Evolutionary conservation across 768 basidiomycete genomes (phyloP), one percentile per base, ranked within the genome.

Genomic region (Paxillus ammoniavirescens): DNA sequence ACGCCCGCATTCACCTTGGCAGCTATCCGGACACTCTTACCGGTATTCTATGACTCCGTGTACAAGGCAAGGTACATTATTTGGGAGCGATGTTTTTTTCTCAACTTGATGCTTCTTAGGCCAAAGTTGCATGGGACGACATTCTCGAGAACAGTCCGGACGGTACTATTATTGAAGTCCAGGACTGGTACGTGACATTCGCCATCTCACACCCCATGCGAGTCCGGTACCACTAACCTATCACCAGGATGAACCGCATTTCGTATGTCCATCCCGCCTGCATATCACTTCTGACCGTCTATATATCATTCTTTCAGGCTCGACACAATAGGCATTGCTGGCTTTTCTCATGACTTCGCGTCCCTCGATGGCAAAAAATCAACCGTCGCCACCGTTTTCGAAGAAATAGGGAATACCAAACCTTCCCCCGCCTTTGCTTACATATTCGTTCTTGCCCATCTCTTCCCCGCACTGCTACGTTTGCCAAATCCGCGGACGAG

Each of bases 291-390:
- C 36, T 37, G 12, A 30, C 12, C 6, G 17, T 17, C 15, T 40
- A 17, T 40, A 40, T 15, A 6, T 40, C 38, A 6, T 15, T 6
- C n/a, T 17, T 14, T 15, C 44, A 81, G 80, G 9, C 66, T 84
- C 6, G 82, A 84, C 63, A 76, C 74, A 5, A 73, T 84, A 50
- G 81, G 82, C 17, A 79, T 82, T 42, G 80, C 80, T 14, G 82
- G 82, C 2, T 84, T 84, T 52, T 76, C 77, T 1, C 76, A 83
- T 60, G 75, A 82, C 61, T 84, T 84, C 54, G 73, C 74, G 15
- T 66, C 77, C 1, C 68, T 83, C n/a, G 73, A 78, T 14, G 80
- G 81, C 4, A 72, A 79, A 49, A 61, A 64, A 31, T 71, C 77
- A 3, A 59, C 73, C 8, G 71, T 81, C 7, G 65, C 72, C 6